Base-by-base conservation (phyloP, 352 stramenopile genomes). In the Elongisporangium undulatum region DNA sequence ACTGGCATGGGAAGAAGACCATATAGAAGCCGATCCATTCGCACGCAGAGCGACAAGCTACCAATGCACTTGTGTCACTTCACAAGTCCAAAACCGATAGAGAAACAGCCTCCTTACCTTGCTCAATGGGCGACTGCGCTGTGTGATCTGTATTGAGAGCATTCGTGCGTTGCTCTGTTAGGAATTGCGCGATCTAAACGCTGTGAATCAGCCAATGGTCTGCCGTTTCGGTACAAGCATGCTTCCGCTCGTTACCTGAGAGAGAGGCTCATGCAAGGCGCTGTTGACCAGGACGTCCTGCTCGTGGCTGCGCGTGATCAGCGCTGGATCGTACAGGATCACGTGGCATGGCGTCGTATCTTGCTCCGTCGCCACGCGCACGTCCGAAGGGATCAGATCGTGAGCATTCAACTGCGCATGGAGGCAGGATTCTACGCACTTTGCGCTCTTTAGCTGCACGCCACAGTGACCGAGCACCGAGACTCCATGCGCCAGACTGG, bases 1-100 rank as follows among this genome's bases (percentile, higher is more conserved):
- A 26, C 15, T 38, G n/a, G 23, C 68, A 72, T 9, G 69, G 74
- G 20, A 62, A 2, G 19, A 61, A 75, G 19, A 77, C 5, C 0
- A 26, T 17, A n/a, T 76, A 75, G 52, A 62, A 77, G 2, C 60
- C 58, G 9, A 66, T 16, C 1, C n/a, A 20, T 48, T 68, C 62
- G 49, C 34, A 17, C 2, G 52, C 22, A 53, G 49, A 17, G 0
- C 15, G 49, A 22, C 19, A 53, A 26, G 22, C 20, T 53, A 53
- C 3, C 20, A 17, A 53, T 22, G 10, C 49, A 26, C 34, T 16
- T 10, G 23, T 38, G 13, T 45, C 29, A 41, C 29, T 9, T 41
- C 29, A 9, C 8, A 34, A 15, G 29, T 9, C 8, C 8, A 41
- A 41, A 41, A 15, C 8, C 1, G 1, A 15, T 15, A 9, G 13